Conservation (phyloP, 805 yeast genomes). For the Starmerella floris region DNA sequence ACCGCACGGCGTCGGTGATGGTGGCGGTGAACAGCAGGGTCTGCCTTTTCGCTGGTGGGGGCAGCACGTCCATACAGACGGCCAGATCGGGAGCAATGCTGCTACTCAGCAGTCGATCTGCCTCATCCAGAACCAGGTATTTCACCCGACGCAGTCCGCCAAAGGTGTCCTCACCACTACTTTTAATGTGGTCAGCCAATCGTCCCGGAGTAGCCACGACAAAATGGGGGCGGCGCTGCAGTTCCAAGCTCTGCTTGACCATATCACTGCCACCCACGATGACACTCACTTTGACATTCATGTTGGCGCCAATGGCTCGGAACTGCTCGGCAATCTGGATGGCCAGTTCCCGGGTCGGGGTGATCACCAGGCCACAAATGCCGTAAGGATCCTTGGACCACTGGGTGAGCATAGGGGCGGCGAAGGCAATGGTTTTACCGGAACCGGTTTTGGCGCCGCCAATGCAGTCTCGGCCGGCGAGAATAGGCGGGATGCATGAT, state of each 20-base stretch:
- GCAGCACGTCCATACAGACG: conserved; percentile 58
- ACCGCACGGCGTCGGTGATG: conserved; percentile 79
- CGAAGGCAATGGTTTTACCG: conserved; percentile 96
- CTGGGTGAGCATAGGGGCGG: conserved; percentile 86
- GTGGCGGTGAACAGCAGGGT: conserved; percentile 92
- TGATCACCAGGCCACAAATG: conserved; percentile 72
- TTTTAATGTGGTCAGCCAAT: conserved; percentile 76
- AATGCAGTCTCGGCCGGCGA: conserved; percentile 77
- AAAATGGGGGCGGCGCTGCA: conserved; percentile 79
- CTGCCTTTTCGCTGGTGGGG: conserved; percentile 61
- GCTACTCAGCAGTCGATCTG: conserved; percentile 76
- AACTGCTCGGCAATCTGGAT: conserved; percentile 95
- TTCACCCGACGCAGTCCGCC: conserved; percentile 65
- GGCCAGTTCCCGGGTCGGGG: conserved; percentile 86
- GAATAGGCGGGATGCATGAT: conserved; percentile 77
- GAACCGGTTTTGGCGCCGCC: conserved; percentile 98
- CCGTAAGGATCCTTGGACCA: conserved; percentile 96
- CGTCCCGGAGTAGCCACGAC: conserved; percentile 97
- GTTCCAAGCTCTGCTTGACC: conserved; percentile 69
- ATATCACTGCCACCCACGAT: conserved; percentile 94
- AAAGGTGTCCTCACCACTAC: conserved; percentile 79
- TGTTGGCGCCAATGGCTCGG: conserved; percentile 76
- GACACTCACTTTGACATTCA: conserved; percentile 71
- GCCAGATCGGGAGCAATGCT: conserved; percentile 71
- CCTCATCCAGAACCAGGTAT: conserved; percentile 85